phyloP scores from a whole-genome alignment of 345 rosid genomes.

The Erysimum cheiranthoides region DNA sequence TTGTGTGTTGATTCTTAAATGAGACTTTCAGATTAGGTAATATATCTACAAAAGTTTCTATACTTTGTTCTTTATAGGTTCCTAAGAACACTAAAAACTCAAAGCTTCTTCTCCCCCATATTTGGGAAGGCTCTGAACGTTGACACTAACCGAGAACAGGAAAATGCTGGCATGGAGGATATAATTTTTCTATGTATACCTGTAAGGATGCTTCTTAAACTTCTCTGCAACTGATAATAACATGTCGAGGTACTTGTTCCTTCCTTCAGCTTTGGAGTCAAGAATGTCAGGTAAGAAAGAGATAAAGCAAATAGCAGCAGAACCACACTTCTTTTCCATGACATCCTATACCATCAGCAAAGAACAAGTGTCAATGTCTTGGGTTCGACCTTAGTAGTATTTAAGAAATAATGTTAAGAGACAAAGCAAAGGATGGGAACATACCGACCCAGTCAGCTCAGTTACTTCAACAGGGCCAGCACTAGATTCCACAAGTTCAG shows the following conservation, averaged over 20 bases:
- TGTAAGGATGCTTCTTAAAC: constrained; percentile 89
- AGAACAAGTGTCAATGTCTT: constrained; percentile 28
- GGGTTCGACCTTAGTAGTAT: not conserved
- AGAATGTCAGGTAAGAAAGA: constrained; percentile 96
- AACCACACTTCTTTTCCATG: constrained; percentile 89
- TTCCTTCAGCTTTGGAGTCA: constrained; percentile 98
- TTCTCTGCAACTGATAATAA: constrained; percentile 85
- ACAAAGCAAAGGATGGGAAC: constrained; percentile 21
- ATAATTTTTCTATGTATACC: constrained; percentile 50
- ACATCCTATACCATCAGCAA: constrained; percentile 60
- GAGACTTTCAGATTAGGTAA: not conserved
- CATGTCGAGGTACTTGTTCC: constrained; percentile 82
- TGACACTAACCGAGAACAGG: not conserved
- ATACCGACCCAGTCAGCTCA: constrained; percentile 81
- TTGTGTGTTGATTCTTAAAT: not conserved
- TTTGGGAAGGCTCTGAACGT: not conserved
- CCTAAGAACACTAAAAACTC: constrained; percentile 18
- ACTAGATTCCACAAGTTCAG: constrained; percentile 84
- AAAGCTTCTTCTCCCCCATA: not conserved
- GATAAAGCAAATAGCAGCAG: constrained; percentile 95
- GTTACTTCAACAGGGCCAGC: constrained; percentile 91
- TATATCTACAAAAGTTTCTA: not conserved
- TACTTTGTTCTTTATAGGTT: not conserved
- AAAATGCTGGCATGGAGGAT: constrained; percentile 2
- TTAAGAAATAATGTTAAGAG: not conserved